Evolutionary conservation across 805 yeast genomes (phyloP).

Genomic region (Kazachstania viticola): DNA sequence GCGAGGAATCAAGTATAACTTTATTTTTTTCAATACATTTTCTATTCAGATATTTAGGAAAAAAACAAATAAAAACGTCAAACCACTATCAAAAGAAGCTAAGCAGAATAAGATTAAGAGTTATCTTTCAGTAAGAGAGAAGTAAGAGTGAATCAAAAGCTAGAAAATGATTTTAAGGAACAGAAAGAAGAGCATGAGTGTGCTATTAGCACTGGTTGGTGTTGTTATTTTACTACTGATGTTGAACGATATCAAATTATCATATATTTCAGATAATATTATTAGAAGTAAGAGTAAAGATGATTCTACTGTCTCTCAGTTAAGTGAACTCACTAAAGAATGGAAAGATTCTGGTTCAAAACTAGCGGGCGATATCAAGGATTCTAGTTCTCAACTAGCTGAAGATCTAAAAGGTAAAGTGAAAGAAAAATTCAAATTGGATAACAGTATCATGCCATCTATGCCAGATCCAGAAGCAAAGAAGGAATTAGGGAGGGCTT

Average conservation of each 20-base stretch:
- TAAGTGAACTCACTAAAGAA: not conserved
- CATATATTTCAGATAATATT: constrained; percentile 1
- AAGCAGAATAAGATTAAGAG: no score
- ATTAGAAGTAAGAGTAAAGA: constrained; percentile 2
- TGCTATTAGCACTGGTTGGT: constrained; percentile 4
- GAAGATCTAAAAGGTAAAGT: not conserved
- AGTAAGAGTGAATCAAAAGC: not conserved
- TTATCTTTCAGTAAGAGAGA: not conserved
- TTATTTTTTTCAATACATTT: no score
- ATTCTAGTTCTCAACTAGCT: no score
- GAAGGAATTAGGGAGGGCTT: constrained; percentile 80
- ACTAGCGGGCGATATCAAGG: no score
- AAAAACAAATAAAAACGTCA: no score
- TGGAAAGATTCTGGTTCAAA: no score
- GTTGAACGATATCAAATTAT: constrained; percentile 2
- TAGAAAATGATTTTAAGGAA: constrained; percentile 19
- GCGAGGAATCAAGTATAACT: no score
- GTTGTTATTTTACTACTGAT: not conserved
- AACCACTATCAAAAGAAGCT: no score
- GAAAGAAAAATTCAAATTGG: constrained; percentile 2
- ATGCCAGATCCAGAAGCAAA: constrained; percentile 64
- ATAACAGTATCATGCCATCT: constrained; percentile 69
- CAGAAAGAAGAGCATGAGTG: constrained; percentile 16
- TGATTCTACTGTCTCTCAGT: not conserved
- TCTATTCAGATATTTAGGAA: no score